Evolutionary conservation across 2,329 filamentous ascomycete species (phyloP).

Genomic region (Boeremia exigua): DNA sequence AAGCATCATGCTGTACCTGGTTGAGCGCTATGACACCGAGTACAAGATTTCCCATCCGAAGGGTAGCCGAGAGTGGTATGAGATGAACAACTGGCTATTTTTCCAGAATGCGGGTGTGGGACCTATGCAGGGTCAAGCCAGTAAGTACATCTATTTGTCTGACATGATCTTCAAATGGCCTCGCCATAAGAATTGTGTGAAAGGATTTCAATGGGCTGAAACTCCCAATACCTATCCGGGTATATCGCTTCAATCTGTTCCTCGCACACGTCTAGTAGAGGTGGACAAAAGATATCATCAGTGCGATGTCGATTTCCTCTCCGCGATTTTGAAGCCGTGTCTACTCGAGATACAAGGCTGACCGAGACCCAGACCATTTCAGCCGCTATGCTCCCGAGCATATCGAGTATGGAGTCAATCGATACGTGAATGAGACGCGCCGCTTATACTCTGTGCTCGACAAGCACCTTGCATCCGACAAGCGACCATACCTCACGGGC

Average conservation of each 20-base stretch:
- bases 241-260: no score
- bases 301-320: not conserved
- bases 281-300: not conserved
- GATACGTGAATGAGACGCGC: slow-evolving; percentile 84
- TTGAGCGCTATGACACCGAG: slow-evolving; percentile 79
- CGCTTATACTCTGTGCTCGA: slow-evolving; percentile 81
- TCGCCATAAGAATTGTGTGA: no score
- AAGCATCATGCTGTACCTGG: slow-evolving; percentile 82
- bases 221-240: no score
- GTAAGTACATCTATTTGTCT: slow-evolving; percentile 26
- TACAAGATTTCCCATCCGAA: slow-evolving; percentile 81
- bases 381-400: slow-evolving; percentile 79
- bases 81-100: slow-evolving; percentile 75
- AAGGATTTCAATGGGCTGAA: no score
- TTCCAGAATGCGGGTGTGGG: slow-evolving; percentile 79
- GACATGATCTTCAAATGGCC: not conserved
- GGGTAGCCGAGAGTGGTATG: slow-evolving; percentile 76
- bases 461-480: slow-evolving; percentile 65
- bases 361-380: slow-evolving; percentile 70
- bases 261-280: not conserved
- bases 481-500: slow-evolving; percentile 63
- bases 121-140: slow-evolving; percentile 80
- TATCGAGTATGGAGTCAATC: slow-evolving; percentile 81
- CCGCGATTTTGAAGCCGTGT: not conserved
- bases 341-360: not conserved